phyloP scores from a whole-genome alignment of 345 rosid species.

The Populus pruinosa region DNA sequence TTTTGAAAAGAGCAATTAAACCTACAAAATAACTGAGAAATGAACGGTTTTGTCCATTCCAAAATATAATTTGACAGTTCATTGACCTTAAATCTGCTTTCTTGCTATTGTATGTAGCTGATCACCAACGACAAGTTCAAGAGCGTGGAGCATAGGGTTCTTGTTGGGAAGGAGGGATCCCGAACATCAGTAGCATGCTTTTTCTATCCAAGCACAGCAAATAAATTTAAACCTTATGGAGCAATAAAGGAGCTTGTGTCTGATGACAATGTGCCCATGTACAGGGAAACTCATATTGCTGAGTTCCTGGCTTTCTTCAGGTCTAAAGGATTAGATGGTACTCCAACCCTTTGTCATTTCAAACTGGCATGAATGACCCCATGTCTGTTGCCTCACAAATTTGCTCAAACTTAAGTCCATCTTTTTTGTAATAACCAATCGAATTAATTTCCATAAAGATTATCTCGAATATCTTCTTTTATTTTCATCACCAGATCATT shows the following conservation, averaged over 20 bases:
- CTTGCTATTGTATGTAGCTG: conserved; percentile 10
- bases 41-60: background rate
- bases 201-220: conserved; percentile 37
- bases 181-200: conserved; percentile 38
- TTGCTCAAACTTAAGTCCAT: background rate
- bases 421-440: background rate
- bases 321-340: conserved; percentile 43
- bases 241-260: conserved; percentile 42
- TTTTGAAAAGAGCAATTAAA: background rate
- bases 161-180: conserved; percentile 14
- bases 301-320: conserved; percentile 37
- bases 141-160: conserved; percentile 43
- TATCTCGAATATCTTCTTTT: background rate
- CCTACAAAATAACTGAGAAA: background rate
- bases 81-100: background rate
- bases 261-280: conserved; percentile 28
- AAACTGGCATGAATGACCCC: conserved; percentile 10
- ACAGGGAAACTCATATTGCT: conserved; percentile 30
- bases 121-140: conserved; percentile 33
- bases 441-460: background rate
- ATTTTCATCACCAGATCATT: background rate
- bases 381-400: background rate
- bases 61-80: background rate
- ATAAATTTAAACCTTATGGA: conserved; percentile 25
- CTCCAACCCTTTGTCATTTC: conserved; percentile 36